Evolutionary conservation across 2,329 filamentous ascomycete genomes (phyloP), one percentile per base, ranked within the genome.

Genomic region (Chaetomium globosum): DNA sequence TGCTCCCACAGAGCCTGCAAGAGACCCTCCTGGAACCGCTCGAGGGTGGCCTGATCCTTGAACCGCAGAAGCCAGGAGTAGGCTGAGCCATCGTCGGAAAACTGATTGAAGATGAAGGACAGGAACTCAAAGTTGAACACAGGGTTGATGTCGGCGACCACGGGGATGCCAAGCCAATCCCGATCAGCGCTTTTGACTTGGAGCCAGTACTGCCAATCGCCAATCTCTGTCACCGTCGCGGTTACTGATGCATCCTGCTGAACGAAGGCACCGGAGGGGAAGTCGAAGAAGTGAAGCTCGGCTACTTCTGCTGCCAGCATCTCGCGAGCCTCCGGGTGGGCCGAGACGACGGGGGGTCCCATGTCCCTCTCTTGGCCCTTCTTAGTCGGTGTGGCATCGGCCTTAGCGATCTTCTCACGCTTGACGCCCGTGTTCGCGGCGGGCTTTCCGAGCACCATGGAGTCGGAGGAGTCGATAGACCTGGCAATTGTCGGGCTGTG

Each of bases 81-180:
- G 4, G 95, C 94, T 1, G 90, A 91, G 1, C 93, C 92, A 77
- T 97, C 92, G 43, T 89, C 85, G 16, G 90, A 86, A 76, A 97
- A 98, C 75, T 97, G 93, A 74, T 99, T 99, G 84, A 99, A 99
- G 74, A 99, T 97, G 76, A 98, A 98, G 0, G 94, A 98, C n/a
- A 97, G 83, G 73, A 94, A 98, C 77, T 99, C 95, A 71, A 97
- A 98, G 79, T 98, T 98, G 82, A 98, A 99, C 23, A 99, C 93
- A 0, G 95, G 95, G 73, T 98, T 98, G 77, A 98, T 92, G 71
- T 99, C 95, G 7, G 92, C 89, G 33, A 93, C 83, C 33, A 99
- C 87, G 2, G 89, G 85, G 69, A 96, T 91, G 26, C 93, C 93
- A 2, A 99, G 82, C 92, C 93, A 97, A 61, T 93, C 88, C 73